These are phyloP conservation scores for Atalantia buxifolia DNA, from an alignment of 345 rosid genomes.

Conservation along the genomic window DNA sequence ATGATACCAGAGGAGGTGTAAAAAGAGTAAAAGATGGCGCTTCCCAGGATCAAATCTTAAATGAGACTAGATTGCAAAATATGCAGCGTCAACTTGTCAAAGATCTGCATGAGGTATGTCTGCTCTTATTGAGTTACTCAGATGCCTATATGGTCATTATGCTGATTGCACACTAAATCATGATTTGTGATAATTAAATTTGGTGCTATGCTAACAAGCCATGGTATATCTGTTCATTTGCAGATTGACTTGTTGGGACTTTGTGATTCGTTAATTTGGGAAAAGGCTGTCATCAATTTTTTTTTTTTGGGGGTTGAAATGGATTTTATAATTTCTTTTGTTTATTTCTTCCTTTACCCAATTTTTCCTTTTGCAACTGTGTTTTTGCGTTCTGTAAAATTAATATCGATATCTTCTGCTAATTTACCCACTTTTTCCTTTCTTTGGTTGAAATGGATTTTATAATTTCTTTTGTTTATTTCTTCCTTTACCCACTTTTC, in stretches of 20 bases:
- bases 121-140: background rate
- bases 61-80: constrained; percentile 90
- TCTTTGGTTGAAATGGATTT: background rate
- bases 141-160: background rate
- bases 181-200: background rate
- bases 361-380: background rate
- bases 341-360: background rate
- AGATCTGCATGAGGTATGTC: constrained; percentile 79
- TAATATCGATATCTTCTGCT: background rate
- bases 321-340: background rate
- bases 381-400: background rate
- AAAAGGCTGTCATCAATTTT: background rate
- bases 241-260: background rate
- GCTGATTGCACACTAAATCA: background rate
- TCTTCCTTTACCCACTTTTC: background rate
- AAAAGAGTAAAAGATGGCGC: constrained; percentile 98
- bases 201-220: background rate
- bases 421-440: background rate
- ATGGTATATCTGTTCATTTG: background rate
- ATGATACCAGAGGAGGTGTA: constrained; percentile 96
- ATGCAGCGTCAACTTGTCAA: constrained; percentile 89
- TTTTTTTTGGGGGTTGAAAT: background rate
- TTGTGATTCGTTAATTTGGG: background rate
- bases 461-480: background rate
- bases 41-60: constrained; percentile 92